Evolutionary conservation across 2,329 filamentous ascomycete genomes (phyloP), one percentile per base, ranked within the genome.

Genomic region (Diaporthe batatas): DNA sequence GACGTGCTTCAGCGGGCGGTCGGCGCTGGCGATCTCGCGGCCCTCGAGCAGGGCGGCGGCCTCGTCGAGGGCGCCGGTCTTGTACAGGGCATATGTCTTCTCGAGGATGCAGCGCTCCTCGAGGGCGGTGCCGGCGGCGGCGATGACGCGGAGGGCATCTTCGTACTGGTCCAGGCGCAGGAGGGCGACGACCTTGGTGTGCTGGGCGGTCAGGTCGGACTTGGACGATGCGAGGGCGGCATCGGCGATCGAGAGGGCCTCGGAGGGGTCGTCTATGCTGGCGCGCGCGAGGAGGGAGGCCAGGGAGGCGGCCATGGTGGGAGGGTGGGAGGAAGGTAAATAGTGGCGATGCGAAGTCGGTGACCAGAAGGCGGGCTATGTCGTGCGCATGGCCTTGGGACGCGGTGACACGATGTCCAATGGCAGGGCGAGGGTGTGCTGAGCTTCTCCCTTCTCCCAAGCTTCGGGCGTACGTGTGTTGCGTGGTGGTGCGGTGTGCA

Each of bases 61-160:
- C 72, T 92, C 91, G 25, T 87, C 84, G 1, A 94, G 87, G 75
- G 91, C 87, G 32, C 93, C 93, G 0, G 90, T 88, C 84, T 95
- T 96, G 84, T 96, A 97, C 25, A 95, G 87, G n/a, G 93, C 92
- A 84, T 97, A 97, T 2, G 92, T 90, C 80, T 91, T 91, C 81
- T 95, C 94, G 55, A 95, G 86, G 21, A 83, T 79, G 76, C 91
- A 93, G 72, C 83, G 83, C 51, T 88, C 84, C 79, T 91, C 89
- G 72, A 95, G 83, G 75, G 84, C 85, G 72, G 88, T 85, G 64
- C 91, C 90, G 23, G 86, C 90, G 47, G 91, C 89, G 73, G 91
- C 88, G 73, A 96, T 88, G 71, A 90, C 88, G 73, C 90, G 90
- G 62, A 94, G 84, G 58, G 93, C 93, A 81, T 96, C 94, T 72